Evolutionary conservation across 1,284 basidiomycete species (phyloP), one percentile per base, ranked within the genome.

Genomic region (Tremellales sp.): DNA sequence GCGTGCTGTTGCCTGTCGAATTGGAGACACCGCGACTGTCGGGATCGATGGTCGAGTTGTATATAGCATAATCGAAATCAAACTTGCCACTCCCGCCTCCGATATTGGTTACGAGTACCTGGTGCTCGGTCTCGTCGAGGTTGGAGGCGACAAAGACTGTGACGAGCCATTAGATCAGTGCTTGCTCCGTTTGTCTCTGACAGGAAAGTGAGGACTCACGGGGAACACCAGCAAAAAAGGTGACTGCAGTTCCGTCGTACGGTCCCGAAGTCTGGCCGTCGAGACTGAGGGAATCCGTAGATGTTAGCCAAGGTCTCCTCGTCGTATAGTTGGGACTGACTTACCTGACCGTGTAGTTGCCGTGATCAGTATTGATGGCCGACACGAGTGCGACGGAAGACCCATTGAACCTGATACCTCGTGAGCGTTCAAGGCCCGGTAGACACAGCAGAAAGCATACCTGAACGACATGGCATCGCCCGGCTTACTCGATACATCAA

Each of bases 31-130:
- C n/a, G n/a, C n/a, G n/a, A n/a, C 26, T 21, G 12, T 27, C 10
- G 14, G 45, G 40, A 25, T 43, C 29, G 32, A 50, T 22, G 12
- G 51, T 53, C 21, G 32, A 37, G 45, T 56, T 53, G 38, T 55
- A 52, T 5, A 55, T 27, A 13, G 47, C 53, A 27, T 53, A 57
- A 36, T 55, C 55, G 29, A 60, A 41, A 31, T 54, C 48, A 9
- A 35, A 39, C 5, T 27, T 46, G 5, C 49, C 54, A 10, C 22
- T 27, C 13, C 46, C 48, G 29, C 37, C 19, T 16, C 52, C 55
- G 22, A 53, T 22, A 25, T 60, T 57, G 13, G 49, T 57, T 14
- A 56, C 24, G 12, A 45, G 21, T 6, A 59, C 16, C 10, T 38
- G 40, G 37, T 59, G 57, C 3, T 42, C 45, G 1, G 47, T 48